Evolutionary conservation across 805 yeast species (phyloP).

Genomic region (Teunomyces panamensis): DNA sequence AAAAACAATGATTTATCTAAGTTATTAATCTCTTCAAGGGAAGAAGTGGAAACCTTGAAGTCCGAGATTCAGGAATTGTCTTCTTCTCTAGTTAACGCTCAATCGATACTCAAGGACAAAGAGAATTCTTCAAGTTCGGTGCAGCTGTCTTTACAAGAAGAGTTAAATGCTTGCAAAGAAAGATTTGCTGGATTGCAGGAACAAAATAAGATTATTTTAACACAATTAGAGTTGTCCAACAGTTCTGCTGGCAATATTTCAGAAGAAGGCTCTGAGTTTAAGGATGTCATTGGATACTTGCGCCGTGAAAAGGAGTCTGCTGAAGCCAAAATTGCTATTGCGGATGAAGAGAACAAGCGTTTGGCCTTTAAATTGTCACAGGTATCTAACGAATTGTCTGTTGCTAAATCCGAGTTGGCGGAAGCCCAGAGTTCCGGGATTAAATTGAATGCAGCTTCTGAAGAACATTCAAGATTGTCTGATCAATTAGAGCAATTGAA

Average conservation of each 20-base stretch:
- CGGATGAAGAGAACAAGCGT: constrained; percentile 51
- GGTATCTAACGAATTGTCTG: constrained; percentile 49
- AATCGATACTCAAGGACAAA: constrained; percentile 2
- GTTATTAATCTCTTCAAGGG: constrained; percentile 19
- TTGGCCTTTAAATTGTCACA: constrained; percentile 50
- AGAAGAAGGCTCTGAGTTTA: constrained; percentile 9
- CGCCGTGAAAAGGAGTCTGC: constrained; percentile 75
- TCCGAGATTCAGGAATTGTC: constrained; percentile 6
- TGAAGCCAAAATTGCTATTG: constrained; percentile 45
- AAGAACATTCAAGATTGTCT: constrained; percentile 46
- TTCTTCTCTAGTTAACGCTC: not conserved
- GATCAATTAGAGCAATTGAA: constrained; percentile 57
- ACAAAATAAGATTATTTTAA: constrained; percentile 67
- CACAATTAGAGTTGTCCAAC: constrained; percentile 55
- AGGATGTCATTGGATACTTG: constrained; percentile 56
- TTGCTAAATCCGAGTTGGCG: constrained; percentile 46
- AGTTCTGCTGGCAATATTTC: constrained; percentile 8
- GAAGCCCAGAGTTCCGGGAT: constrained; percentile 9
- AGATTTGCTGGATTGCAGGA: constrained; percentile 55
- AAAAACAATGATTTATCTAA: constrained; percentile 52
- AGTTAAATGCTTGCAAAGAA: constrained; percentile 39
- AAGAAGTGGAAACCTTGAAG: constrained; percentile 5
- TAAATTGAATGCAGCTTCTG: constrained; percentile 26
- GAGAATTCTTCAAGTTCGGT: constrained; percentile 21
- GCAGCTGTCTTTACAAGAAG: constrained; percentile 22